A percentile compares a stretch with the other conserved stretches of the same genome.
These are phyloP conservation scores for Pythium scleroteichum DNA, from an alignment of 352 stramenopile genomes.

Conservation along the genomic window DNA sequence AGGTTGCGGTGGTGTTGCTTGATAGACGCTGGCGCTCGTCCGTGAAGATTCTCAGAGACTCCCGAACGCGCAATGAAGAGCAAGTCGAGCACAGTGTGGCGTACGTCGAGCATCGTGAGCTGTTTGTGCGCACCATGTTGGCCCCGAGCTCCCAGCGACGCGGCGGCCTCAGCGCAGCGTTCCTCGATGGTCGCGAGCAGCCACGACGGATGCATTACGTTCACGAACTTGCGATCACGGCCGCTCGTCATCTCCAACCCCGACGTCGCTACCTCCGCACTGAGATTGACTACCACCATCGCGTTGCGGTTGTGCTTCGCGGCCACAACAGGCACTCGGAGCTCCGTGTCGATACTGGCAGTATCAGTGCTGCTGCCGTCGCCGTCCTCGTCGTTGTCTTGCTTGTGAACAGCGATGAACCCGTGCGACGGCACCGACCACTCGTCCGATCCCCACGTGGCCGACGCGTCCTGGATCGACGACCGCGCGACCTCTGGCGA, in stretches of 20 bases:
- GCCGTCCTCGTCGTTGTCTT: constrained; percentile 5
- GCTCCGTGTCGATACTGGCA: not conserved
- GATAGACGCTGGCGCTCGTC: constrained; percentile 40
- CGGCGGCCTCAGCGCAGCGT: constrained; percentile 43
- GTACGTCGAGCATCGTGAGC: constrained; percentile 45
- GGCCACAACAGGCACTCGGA: not conserved
- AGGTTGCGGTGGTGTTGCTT: constrained; percentile 47
- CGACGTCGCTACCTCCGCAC: not conserved
- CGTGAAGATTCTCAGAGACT: constrained; percentile 51
- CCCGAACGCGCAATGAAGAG: constrained; percentile 66
- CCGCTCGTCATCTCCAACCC: not conserved
- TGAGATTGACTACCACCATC: not conserved
- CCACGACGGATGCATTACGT: constrained; percentile 77
- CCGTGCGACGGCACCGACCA: constrained; percentile 17
- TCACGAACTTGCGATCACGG: constrained; percentile 51
- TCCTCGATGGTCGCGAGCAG: constrained; percentile 70
- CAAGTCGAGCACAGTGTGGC: constrained; percentile 62
- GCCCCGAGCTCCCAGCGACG: constrained; percentile 29
- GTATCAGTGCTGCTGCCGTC: constrained; percentile 5
- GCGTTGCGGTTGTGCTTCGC: not conserved
- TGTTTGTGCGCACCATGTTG: constrained; percentile 21
- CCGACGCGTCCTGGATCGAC: constrained; percentile 20
- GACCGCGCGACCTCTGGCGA: constrained; percentile 7
- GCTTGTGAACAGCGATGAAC: not conserved
- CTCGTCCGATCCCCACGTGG: constrained; percentile 14